Conservation (phyloP, 2,329 filamentous ascomycete genomes). For the Stenocarpella maydis region DNA sequence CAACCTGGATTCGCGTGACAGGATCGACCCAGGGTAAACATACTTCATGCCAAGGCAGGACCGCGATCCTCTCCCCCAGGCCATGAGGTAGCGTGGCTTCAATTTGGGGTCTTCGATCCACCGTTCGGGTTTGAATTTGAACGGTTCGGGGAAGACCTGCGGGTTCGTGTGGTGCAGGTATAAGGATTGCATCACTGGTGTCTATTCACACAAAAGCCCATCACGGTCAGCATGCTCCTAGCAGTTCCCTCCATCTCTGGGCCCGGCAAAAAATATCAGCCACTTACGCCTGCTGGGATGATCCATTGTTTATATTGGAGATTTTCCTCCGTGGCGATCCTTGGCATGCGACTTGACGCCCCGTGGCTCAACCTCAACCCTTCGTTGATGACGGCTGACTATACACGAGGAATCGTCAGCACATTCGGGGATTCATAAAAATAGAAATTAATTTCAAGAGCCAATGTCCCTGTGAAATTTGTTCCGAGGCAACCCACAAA, state of each 20-base stretch:
- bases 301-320: slow-evolving; percentile 11
- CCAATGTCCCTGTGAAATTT: too few species aligned
- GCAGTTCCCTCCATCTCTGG: too few species aligned
- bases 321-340: neutral
- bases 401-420: neutral
- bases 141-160: neutral
- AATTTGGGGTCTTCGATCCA: slow-evolving; percentile 3
- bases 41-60: slow-evolving; percentile 1
- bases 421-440: neutral
- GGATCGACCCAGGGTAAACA: neutral
- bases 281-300: neutral
- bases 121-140: neutral
- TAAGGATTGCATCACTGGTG: neutral
- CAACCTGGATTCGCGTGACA: too few species aligned
- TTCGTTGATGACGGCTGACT: slow-evolving; percentile 6
- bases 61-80: neutral
- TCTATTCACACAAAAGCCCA: neutral
- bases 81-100: neutral
- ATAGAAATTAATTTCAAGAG: too few species aligned
- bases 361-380: neutral
- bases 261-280: too few species aligned
- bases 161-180: neutral
- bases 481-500: neutral
- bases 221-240: too few species aligned
- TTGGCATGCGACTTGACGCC: neutral